These are phyloP conservation scores for Schoenoplectus triqueter DNA, from an alignment of 202 grass and related monocot species.

Conservation along the genomic window DNA sequence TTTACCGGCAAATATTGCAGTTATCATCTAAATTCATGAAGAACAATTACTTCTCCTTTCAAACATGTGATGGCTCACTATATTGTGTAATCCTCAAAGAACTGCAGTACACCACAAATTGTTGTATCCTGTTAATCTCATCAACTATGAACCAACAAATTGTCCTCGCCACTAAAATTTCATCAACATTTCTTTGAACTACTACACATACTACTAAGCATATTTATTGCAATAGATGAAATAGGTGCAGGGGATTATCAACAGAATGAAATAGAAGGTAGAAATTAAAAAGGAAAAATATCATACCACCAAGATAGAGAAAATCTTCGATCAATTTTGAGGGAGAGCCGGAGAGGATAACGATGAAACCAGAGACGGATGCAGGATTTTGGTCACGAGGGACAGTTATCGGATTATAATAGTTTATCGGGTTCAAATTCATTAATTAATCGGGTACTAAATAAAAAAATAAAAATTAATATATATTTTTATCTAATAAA, in stretches of 20 bases:
- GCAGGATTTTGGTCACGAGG: too few species aligned
- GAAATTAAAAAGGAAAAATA: constrained; percentile 24
- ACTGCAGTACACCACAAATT: background rate
- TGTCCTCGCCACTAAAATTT: background rate
- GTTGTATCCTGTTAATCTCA: background rate
- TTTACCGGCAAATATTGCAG: background rate
- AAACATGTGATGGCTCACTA: background rate
- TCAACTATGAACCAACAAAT: too few species aligned
- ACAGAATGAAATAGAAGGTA: background rate
- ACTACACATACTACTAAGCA: background rate
- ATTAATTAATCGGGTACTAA: too few species aligned
- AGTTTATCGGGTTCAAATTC: constrained; percentile 24
- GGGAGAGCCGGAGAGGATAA: constrained; percentile 56
- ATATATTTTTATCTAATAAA: too few species aligned
- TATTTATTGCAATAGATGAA: too few species aligned
- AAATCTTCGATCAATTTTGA: constrained; percentile 65
- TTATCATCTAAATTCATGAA: background rate
- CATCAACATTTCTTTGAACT: constrained; percentile 3
- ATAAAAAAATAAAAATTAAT: too few species aligned
- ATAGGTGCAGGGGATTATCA: too few species aligned
- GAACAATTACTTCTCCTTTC: background rate
- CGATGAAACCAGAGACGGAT: too few species aligned
- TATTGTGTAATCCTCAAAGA: background rate
- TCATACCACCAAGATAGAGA: constrained; percentile 83
- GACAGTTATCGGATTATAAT: constrained; percentile 20